A percentile compares a stretch with the other conserved stretches of the same genome.
Evolutionary conservation across 2,329 filamentous ascomycete species (phyloP).

Genomic region (Diatrype stigma): DNA sequence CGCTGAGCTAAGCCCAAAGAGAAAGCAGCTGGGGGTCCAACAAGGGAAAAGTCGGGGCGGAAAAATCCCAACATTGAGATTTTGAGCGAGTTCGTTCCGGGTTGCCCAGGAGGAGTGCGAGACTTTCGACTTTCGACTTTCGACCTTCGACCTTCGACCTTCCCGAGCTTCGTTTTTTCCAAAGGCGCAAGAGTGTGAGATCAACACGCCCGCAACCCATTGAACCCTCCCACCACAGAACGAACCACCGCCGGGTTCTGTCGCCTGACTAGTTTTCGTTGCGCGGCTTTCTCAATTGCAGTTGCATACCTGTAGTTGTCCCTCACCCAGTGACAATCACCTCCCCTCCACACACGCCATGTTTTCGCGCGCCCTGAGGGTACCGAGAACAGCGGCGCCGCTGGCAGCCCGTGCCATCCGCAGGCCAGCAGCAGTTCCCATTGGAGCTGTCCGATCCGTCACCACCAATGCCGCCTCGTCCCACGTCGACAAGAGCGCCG

Average conservation of each 20-base stretch:
- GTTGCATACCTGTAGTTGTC: too few relatives aligned
- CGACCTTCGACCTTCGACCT: too few relatives aligned
- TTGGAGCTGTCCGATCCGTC: conserved; percentile 65
- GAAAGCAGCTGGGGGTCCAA: conserved; percentile 1
- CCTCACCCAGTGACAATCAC: too few relatives aligned
- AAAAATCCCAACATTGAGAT: conserved; percentile 23
- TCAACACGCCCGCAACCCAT: too few relatives aligned
- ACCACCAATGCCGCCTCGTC: conserved; percentile 94
- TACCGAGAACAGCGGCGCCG: conserved; percentile 54
- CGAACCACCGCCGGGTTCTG: background rate
- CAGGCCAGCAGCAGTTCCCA: conserved; percentile 38
- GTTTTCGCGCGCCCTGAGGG: conserved; percentile 68
- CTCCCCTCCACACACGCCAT: conserved; percentile 46
- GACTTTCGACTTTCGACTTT: too few relatives aligned
- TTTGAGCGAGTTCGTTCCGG: too few relatives aligned
- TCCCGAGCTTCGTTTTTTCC: conserved; percentile 13
- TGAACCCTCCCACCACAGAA: background rate
- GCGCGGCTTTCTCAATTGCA: conserved; percentile 1
- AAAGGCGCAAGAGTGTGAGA: too few relatives aligned
- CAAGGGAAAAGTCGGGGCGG: conserved; percentile 19
- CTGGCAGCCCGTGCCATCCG: conserved; percentile 42
- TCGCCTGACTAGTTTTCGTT: too few relatives aligned
- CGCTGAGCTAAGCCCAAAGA: background rate
- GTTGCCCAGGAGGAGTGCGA: too few relatives aligned
- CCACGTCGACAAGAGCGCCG: conserved; percentile 74